phyloP scores from a whole-genome alignment of 768 basidiomycete genomes.

The Mycena galericulata region DNA sequence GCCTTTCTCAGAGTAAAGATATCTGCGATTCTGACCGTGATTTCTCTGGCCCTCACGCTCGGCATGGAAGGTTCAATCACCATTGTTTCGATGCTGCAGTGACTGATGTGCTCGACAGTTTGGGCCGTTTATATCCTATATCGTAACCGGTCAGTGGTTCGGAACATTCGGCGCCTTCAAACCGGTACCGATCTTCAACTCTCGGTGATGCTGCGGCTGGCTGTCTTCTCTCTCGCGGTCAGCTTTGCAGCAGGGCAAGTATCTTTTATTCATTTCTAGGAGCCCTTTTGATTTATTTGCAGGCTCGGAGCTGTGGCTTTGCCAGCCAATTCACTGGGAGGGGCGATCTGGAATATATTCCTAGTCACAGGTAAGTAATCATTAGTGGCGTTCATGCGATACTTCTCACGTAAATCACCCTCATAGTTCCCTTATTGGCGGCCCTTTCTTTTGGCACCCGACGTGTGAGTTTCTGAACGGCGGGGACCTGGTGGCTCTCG shows the following conservation, averaged over 20 bases:
- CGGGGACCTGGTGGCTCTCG: not conserved
- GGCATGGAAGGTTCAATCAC: conserved; percentile 16
- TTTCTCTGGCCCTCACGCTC: conserved; percentile 21
- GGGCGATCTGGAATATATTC: conserved; percentile 15
- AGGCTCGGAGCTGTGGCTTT: conserved; percentile 15
- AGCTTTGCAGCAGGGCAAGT: conserved; percentile 19
- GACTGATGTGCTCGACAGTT: not conserved
- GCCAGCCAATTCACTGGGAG: conserved; percentile 13
- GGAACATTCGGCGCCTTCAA: not conserved
- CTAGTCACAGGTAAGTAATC: conserved; percentile 1
- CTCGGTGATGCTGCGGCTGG: conserved; percentile 14
- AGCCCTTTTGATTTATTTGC: not conserved
- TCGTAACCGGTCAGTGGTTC: conserved; percentile 14
- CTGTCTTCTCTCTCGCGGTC: conserved; percentile 17
- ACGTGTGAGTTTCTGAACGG: not conserved
- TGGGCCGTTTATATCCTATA: conserved; percentile 22
- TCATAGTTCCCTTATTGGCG: conserved; percentile 4
- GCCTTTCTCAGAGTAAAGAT: conserved; percentile 7
- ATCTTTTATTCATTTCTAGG: not conserved
- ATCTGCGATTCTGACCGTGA: conserved; percentile 13
- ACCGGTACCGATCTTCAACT: conserved; percentile 17
- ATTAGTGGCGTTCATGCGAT: not conserved
- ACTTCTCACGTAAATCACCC: not conserved
- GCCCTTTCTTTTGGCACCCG: conserved; percentile 25
- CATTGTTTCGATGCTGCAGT: not conserved